These are phyloP conservation scores for Rhazya stricta DNA, from an alignment of 257 asterid species.

Conservation along the genomic window DNA sequence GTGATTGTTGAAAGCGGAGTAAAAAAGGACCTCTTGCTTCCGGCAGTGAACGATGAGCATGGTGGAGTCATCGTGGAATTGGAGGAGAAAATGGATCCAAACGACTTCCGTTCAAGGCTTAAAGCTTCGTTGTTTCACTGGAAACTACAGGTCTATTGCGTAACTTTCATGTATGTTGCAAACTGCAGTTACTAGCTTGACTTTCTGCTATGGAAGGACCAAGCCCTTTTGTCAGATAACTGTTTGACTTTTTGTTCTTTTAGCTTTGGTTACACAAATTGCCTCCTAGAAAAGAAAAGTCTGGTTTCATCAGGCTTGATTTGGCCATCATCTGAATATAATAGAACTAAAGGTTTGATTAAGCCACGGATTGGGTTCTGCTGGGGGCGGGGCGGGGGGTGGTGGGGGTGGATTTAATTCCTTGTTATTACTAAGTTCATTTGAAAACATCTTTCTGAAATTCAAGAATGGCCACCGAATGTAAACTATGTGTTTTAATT, in stretches of 20 bases:
- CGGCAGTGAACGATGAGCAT: conserved; percentile 50
- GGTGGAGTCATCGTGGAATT: conserved; percentile 60
- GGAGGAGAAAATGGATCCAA: conserved; percentile 50
- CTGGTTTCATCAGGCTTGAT: background rate
- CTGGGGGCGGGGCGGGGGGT: too few species aligned
- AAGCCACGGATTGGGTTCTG: background rate
- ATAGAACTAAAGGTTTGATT: background rate
- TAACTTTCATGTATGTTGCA: background rate
- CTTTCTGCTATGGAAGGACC: background rate
- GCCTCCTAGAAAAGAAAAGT: background rate
- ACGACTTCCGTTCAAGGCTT: conserved; percentile 37
- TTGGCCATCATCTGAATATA: background rate
- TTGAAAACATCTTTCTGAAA: background rate
- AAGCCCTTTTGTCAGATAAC: background rate
- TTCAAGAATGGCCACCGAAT: conserved; percentile 1
- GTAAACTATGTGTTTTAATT: background rate
- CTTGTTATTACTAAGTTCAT: background rate
- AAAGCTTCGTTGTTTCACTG: conserved; percentile 45
- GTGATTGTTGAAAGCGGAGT: conserved; percentile 28
- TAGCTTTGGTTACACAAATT: background rate
- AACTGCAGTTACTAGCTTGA: too few species aligned
- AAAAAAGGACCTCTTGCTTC: conserved; percentile 33
- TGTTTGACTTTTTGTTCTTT: background rate
- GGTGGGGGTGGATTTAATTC: too few species aligned
- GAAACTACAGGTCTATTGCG: conserved; percentile 54